Percentiles rank a stretch among this genome's conserved stretches.
These are phyloP conservation scores for Vicia sativa DNA, from an alignment of 306 rosid species.

Conservation along the genomic window DNA sequence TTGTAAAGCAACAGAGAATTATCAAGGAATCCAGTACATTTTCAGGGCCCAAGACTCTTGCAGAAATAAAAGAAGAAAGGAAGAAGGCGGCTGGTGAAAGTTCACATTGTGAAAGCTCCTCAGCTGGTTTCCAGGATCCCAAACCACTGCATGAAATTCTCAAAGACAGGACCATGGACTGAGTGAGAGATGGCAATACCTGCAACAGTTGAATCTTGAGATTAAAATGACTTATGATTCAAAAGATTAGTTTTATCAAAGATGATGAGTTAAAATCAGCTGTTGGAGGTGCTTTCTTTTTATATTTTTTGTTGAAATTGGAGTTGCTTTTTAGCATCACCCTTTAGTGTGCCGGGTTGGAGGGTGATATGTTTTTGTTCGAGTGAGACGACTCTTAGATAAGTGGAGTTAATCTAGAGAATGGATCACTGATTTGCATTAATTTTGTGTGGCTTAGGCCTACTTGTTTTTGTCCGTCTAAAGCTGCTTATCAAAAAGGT, in stretches of 20 bases:
- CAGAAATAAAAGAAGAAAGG: slow-evolving; percentile 74
- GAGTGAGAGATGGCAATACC: slow-evolving; percentile 32
- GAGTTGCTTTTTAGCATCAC: slow-evolving; percentile 26
- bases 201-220: slow-evolving; percentile 37
- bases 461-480: slow-evolving; percentile 37
- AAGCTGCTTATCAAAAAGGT: slow-evolving; percentile 26
- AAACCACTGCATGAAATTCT: slow-evolving; percentile 68
- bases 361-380: slow-evolving; percentile 20
- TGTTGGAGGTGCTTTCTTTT: neutral
- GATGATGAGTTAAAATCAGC: slow-evolving; percentile 24
- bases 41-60: slow-evolving; percentile 75
- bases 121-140: slow-evolving; percentile 62
- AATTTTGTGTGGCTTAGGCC: slow-evolving; percentile 26
- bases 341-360: slow-evolving; percentile 29
- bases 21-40: slow-evolving; percentile 44
- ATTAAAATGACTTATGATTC: slow-evolving; percentile 13
- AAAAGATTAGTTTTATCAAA: slow-evolving; percentile 9
- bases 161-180: slow-evolving; percentile 51
- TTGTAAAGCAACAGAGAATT: slow-evolving; percentile 42
- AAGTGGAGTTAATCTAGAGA: slow-evolving; percentile 19
- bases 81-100: slow-evolving; percentile 47
- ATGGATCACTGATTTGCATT: slow-evolving; percentile 32
- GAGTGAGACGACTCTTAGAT: slow-evolving; percentile 6
- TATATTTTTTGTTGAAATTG: neutral
- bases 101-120: slow-evolving; percentile 33